Base-by-base conservation (phyloP, 305 asterid genomes). In the Solanum hybrid region DNA sequence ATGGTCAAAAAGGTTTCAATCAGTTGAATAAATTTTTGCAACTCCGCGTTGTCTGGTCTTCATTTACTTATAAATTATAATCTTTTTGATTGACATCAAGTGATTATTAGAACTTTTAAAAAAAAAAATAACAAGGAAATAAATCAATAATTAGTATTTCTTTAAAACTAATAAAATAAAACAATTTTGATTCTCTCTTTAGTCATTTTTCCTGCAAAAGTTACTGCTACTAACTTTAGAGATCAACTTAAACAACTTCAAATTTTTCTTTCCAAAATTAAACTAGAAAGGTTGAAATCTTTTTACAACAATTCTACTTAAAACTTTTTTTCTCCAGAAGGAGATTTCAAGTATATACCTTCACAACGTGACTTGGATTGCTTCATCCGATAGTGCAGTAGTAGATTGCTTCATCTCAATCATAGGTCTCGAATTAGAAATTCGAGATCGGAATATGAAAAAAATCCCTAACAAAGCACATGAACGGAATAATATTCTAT, bases 371-470 rank as follows among this genome's bases (percentile, higher is more conserved):
- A 38, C 41, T 38, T 10, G 41, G 13, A 38, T 38, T 38, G 41
- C 41, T 38, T 38, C 41, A 38, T 38, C 13, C 4, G 41, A 0
- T 38, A 37, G 11, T 38, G 41, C 0, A 38, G 13, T 10, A 38
- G 41, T 37, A 38, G 41, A 38, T 38, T 38, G 41, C 41, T 37
- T 37, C 41, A 37, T 37, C 41, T 9, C 41, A 37, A 37, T 37
- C 12, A 37, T 3, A 38, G 41, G 41, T 10, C 0, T 38, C 41
- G 13, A 38, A 38, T 45, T 51, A 1, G 22, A 5, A 0, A 0
- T n/a, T n/a, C n/a, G n/a, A n/a, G n/a, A n/a, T 6, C 3, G 0
- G 7, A 0, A 2, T 45, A 45, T 0, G 0, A 13, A 45, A 45
- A 9, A 37, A 37, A 41, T 13, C 1, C 6, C 61, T 4, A 14